Conservation (phyloP, 129 eudicot species). For the Pulicaria dysenterica region DNA sequence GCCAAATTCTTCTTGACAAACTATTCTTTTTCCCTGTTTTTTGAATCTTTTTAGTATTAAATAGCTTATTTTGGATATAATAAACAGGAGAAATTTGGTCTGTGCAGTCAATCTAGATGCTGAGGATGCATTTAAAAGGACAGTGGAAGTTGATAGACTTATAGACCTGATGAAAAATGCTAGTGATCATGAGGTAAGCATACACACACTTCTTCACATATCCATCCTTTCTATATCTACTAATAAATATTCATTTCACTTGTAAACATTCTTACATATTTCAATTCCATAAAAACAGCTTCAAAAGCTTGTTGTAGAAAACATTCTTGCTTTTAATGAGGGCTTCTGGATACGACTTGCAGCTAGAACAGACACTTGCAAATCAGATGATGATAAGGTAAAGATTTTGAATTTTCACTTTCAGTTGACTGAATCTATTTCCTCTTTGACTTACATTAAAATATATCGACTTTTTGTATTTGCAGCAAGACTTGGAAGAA, state of each 20-base stretch:
- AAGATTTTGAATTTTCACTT: slow-evolving; percentile 32
- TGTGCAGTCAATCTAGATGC: slow-evolving; percentile 80
- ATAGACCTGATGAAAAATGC: slow-evolving; percentile 80
- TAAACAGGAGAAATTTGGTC: slow-evolving; percentile 84
- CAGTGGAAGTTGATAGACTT: slow-evolving; percentile 81
- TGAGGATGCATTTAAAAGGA: slow-evolving; percentile 80
- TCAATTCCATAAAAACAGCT: slow-evolving; percentile 53
- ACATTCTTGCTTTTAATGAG: slow-evolving; percentile 87
- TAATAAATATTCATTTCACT: not conserved
- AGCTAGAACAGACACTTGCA: slow-evolving; percentile 95
- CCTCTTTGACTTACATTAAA: not conserved
- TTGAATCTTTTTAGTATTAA: slow-evolving; percentile 45
- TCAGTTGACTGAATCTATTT: slow-evolving; percentile 20
- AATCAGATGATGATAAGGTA: slow-evolving; percentile 90
- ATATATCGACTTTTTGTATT: slow-evolving; percentile 21
- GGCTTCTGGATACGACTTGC: slow-evolving; percentile 96
- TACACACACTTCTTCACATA: slow-evolving; percentile 6
- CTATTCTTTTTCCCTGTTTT: slow-evolving; percentile 27
- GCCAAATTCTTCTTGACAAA: not conserved
- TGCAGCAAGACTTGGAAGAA: slow-evolving; percentile 93
- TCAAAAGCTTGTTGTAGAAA: slow-evolving; percentile 83
- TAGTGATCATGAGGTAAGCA: slow-evolving; percentile 68
- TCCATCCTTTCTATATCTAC: not conserved
- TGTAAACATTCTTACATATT: slow-evolving; percentile 5
- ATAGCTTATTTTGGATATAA: slow-evolving; percentile 47